phyloP scores from a whole-genome alignment of 2,329 filamentous ascomycete species.

The Colletotrichum gigasporum region DNA sequence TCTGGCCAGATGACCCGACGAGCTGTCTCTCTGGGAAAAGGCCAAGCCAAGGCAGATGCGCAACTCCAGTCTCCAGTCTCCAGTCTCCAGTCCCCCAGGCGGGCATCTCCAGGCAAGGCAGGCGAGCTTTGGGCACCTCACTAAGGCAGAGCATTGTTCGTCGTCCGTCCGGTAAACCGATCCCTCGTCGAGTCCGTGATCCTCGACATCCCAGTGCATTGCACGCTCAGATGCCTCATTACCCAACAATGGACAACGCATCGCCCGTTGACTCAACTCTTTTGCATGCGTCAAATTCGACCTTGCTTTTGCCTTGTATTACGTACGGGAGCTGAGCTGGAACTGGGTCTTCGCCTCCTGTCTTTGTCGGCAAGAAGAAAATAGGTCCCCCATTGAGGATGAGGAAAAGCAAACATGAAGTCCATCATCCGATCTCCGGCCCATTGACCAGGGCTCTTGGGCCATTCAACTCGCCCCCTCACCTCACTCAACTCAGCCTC shows the following conservation, averaged over 20 bases:
- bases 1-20: conserved; percentile 17
- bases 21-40: conserved; percentile 6
- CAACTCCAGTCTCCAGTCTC: no score
- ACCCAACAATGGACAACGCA: conserved; percentile 26
- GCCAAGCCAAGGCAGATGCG: conserved; percentile 3
- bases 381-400: background rate
- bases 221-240: conserved; percentile 14
- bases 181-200: conserved; percentile 24
- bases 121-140: background rate
- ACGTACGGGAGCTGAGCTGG: conserved; percentile 3
- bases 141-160: background rate
- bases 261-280: conserved; percentile 1
- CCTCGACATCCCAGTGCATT: conserved; percentile 26
- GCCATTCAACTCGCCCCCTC: background rate
- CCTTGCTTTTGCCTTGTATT: background rate
- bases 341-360: background rate
- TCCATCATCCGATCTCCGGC: conserved; percentile 13
- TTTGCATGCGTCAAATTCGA: background rate
- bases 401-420: conserved; percentile 15
- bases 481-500: background rate
- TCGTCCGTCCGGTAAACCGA: conserved; percentile 24
- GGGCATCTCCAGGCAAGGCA: background rate
- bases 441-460: background rate
- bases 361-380: background rate
- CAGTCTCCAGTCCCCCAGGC: no score